Percentiles rank a stretch among this genome's conserved stretches.
Conservation (phyloP, 1,284 basidiomycete genomes). For the Mixia osmundae region DNA sequence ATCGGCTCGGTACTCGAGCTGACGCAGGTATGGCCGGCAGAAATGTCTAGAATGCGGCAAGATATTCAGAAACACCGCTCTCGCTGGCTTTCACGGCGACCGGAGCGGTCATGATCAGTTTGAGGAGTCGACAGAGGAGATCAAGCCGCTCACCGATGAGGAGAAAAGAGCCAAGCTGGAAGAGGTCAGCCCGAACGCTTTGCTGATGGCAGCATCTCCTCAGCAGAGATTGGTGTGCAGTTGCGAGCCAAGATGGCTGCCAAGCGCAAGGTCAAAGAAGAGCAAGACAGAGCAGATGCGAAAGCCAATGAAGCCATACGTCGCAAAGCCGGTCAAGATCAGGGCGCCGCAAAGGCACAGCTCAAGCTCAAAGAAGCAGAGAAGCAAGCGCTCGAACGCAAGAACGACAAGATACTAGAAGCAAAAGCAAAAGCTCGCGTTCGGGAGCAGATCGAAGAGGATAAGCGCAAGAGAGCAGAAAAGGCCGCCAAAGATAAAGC, state of each 20-base stretch:
- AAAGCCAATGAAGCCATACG: slow-evolving; percentile 56
- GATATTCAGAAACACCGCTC: slow-evolving; percentile 59
- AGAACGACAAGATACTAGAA: slow-evolving; percentile 67
- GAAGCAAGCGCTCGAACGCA: slow-evolving; percentile 54
- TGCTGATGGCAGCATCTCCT: neutral
- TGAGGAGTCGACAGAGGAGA: slow-evolving; percentile 85
- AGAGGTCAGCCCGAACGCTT: slow-evolving; percentile 27
- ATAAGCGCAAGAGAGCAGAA: slow-evolving; percentile 67
- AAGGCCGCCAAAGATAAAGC: slow-evolving; percentile 66
- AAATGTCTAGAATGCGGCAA: slow-evolving; percentile 54
- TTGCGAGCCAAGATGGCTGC: neutral
- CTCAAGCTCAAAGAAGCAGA: slow-evolving; percentile 41
- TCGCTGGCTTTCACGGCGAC: slow-evolving; percentile 84
- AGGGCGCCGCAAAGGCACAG: slow-evolving; percentile 21
- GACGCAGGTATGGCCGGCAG: neutral
- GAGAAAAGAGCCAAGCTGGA: slow-evolving; percentile 63
- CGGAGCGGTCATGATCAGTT: slow-evolving; percentile 40
- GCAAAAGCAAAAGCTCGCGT: slow-evolving; percentile 56
- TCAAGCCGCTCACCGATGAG: slow-evolving; percentile 82
- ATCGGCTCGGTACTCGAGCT: neutral
- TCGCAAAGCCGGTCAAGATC: slow-evolving; percentile 60
- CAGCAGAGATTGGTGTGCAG: neutral
- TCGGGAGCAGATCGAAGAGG: slow-evolving; percentile 78
- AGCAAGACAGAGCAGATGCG: slow-evolving; percentile 26
- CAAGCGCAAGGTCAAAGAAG: slow-evolving; percentile 4